Evolutionary conservation across 495 filamentous ascomycete species (phyloP), one percentile per base, ranked within the genome.

Genomic region (Trichoderma asperelloides): DNA sequence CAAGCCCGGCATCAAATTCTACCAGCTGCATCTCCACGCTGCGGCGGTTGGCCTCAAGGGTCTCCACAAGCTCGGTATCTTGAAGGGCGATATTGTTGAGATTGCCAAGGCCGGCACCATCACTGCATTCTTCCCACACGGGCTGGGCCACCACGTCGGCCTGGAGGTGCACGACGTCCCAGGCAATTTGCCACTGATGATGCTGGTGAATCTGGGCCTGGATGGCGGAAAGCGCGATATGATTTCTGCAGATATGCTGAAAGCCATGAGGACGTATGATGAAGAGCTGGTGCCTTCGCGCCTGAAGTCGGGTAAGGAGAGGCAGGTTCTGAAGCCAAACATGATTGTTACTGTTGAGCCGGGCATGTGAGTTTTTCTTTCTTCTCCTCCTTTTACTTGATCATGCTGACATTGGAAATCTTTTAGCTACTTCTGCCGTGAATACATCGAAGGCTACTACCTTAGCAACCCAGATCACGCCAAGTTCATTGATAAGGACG

Each of bases 301-400:
- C 1, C 41, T 66, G 30, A 49, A 66, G 43, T 64, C 66, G 21
- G 62, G 67, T 18, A 68, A 57, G 63, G 70, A 67, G 13, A 57
- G 66, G 8, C 80, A 82, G 65, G 71, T 74, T 63, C 74, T 96
- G 64, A 81, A 86, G 68, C 81, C 86, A 66, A 84, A 86, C 25
- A 92, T 93, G 88, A 84, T 96, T 18, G 85, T 96, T 18, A 96
- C 92, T 0, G 84, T 98, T 57, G 92, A 96, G 75, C 92, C 93
- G 12, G 94, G 94, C 27, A 85, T 98, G 75, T 92, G 69, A 70
- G 76, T 74, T 43, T 69, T 25, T 30, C 49, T 62, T 2, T 21
- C 27, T 51, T 30, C 13, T 21, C n/a, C 18, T 37, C 28, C 33
- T 30, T 15, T 9, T n/a, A 23, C 11, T 25, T 0, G 64, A 45